phyloP scores from a whole-genome alignment of 139 green algal genomes.

The Pleodorina starrii region DNA sequence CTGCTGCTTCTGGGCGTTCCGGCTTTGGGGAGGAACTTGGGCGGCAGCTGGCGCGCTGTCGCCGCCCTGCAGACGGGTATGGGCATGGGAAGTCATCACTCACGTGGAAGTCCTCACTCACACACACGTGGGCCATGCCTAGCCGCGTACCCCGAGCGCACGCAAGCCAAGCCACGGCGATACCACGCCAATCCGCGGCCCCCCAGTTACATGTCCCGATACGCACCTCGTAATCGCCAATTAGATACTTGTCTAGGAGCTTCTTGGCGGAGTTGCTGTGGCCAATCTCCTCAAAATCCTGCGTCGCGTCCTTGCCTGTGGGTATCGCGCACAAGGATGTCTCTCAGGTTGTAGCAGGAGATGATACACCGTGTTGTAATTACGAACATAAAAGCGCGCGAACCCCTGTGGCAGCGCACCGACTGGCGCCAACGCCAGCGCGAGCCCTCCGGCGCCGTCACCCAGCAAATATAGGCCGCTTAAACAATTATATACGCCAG shows the following conservation, averaged over 20 bases:
- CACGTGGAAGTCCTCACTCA: too few species aligned
- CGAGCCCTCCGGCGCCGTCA: too few species aligned
- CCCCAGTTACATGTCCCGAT: too few species aligned
- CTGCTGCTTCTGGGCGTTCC: constrained; percentile 2
- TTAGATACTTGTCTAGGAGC: constrained; percentile 84
- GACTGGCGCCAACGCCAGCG: neutral
- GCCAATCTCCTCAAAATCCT: constrained; percentile 94
- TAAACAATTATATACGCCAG: too few species aligned
- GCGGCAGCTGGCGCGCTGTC: constrained; percentile 52
- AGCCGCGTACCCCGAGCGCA: too few species aligned
- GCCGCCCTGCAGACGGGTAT: constrained; percentile 58
- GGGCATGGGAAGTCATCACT: neutral
- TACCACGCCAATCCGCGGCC: too few species aligned
- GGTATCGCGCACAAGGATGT: neutral
- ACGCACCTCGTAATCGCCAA: constrained; percentile 80
- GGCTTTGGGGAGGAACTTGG: neutral
- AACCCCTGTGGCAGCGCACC: neutral
- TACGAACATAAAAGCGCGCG: neutral
- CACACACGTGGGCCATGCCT: too few species aligned
- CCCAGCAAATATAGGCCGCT: too few species aligned
- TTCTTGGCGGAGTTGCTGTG: constrained; percentile 87
- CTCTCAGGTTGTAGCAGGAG: too few species aligned
- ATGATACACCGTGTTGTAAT: too few species aligned
- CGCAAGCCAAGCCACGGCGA: too few species aligned
- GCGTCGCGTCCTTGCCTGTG: constrained; percentile 88